Evolutionary conservation across 495 filamentous ascomycete species (phyloP).

Genomic region (Haplographium delicatum): DNA sequence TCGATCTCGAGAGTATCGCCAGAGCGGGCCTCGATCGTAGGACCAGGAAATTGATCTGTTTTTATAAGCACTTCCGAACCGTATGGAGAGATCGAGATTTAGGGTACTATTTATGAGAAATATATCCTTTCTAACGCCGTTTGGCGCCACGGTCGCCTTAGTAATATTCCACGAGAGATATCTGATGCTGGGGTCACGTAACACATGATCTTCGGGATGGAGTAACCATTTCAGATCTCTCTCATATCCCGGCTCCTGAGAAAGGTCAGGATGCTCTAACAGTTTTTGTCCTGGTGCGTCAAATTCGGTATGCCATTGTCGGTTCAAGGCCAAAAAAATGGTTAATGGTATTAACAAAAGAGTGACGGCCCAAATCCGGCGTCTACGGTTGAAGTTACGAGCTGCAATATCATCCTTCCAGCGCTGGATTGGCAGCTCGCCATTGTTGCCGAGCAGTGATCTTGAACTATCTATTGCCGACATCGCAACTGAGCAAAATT

Average conservation of each 20-base stretch:
- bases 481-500: neutral
- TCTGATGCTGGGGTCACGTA: slow-evolving; percentile 29
- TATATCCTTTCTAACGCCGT: slow-evolving; percentile 39
- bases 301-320: neutral
- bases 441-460: neutral
- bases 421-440: neutral
- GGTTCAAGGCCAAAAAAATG: neutral
- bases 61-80: neutral
- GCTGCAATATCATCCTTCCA: slow-evolving; percentile 1
- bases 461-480: neutral
- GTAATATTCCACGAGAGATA: slow-evolving; percentile 37
- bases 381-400: neutral
- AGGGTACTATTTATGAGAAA: slow-evolving; percentile 26
- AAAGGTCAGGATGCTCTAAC: neutral
- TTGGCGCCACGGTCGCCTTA: slow-evolving; percentile 29
- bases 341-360: neutral
- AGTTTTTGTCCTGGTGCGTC: neutral
- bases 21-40: slow-evolving; percentile 16
- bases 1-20: slow-evolving; percentile 16
- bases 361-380: neutral
- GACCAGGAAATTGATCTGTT: slow-evolving; percentile 16
- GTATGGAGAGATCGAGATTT: neutral
- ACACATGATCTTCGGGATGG: slow-evolving; percentile 2
- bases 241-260: neutral
- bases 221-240: slow-evolving; percentile 1